Evolutionary conservation across 1,284 basidiomycete species (phyloP), one percentile per base, ranked within the genome.

Genomic region (Prillingera fragicola): DNA sequence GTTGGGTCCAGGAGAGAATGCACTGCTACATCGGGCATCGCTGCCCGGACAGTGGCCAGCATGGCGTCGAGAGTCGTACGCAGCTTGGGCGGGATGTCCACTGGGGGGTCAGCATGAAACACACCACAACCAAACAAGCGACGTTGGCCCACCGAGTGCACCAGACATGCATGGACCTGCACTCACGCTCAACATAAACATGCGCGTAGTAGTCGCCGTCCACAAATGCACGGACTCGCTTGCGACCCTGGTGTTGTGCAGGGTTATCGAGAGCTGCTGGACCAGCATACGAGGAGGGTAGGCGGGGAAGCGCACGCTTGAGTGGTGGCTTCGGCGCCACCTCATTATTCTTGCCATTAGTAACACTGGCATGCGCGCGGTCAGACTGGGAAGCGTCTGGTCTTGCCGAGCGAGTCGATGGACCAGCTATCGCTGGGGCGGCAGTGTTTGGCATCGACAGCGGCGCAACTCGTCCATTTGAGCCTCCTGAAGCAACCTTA

Each of bases 181-280:
- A 44, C 66, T 48, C 44, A 67, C 67, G 35, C 10, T 57, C 53
- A 8, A 69, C 33, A 38, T 65, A 72, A 27, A 72, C 52, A 45
- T 72, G 70, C 23, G 65, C 58, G 40, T 64, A 65, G 48, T 65
- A 67, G 34, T 72, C 70, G 10, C 70, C 70, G 19, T 65, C 56
- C 1, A 68, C 65, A 52, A 57, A 72, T 3, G 63, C 63, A n/a
- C 69, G 53, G 3, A 65, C 52, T 26, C 70, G 61, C 9, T 35
- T 54, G 14, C 67, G 53, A 8, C 70, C 70, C 50, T 65, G 63
- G 55, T 72, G 70, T 21, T 49, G 35, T 0, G 56, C 33, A 5
- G 66, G 67, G 39, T 69, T 60, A 43, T 72, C 66, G 25, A 8
- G 32, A 10, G 39, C 13, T 2, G 33, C 24, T 8, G 41, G 22